A percentile compares a stretch with the other conserved stretches of the same genome.
These are phyloP conservation scores for Penicillium sumatraense DNA, from an alignment of 2,329 filamentous ascomycete genomes.

Conservation along the genomic window DNA sequence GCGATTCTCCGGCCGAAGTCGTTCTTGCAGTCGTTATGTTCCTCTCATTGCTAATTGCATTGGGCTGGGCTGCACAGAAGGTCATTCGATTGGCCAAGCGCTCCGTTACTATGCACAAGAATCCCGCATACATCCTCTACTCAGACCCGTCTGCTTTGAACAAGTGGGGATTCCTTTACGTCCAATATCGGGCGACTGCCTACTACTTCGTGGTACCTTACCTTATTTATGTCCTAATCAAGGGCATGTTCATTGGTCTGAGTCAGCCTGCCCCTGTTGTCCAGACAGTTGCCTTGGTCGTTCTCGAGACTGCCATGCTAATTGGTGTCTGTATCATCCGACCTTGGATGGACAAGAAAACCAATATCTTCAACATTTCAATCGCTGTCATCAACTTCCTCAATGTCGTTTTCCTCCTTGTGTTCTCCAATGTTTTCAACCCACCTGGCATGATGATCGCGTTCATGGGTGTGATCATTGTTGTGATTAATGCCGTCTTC, in stretches of 20 bases:
- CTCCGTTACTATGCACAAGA: conserved; percentile 90
- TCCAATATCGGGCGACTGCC: conserved; percentile 92
- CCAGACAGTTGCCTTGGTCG: conserved; percentile 79
- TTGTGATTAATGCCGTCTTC: conserved; percentile 84
- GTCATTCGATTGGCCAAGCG: conserved; percentile 87
- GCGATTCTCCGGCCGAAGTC: conserved; percentile 83
- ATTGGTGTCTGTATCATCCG: conserved; percentile 79
- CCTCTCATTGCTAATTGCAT: conserved; percentile 74
- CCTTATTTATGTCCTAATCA: conserved; percentile 79
- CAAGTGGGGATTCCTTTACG: conserved; percentile 98
- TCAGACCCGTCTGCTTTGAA: conserved; percentile 92
- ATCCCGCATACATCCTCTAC: conserved; percentile 95
- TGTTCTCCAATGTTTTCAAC: conserved; percentile 86
- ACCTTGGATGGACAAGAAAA: conserved; percentile 99
- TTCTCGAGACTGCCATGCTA: conserved; percentile 80
- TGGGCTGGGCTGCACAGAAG: conserved; percentile 87
- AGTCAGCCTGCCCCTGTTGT: conserved; percentile 71
- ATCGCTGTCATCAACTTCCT: conserved; percentile 90
- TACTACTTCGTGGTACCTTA: conserved; percentile 92
- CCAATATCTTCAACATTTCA: conserved; percentile 93
- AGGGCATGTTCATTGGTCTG: conserved; percentile 86
- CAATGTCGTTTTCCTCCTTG: conserved; percentile 83
- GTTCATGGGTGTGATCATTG: conserved; percentile 87
- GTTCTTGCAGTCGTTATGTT: conserved; percentile 89
- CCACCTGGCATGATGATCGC: conserved; percentile 82